Evolutionary conservation across 768 basidiomycete genomes (phyloP).

Genomic region (Royoungia palumana): DNA sequence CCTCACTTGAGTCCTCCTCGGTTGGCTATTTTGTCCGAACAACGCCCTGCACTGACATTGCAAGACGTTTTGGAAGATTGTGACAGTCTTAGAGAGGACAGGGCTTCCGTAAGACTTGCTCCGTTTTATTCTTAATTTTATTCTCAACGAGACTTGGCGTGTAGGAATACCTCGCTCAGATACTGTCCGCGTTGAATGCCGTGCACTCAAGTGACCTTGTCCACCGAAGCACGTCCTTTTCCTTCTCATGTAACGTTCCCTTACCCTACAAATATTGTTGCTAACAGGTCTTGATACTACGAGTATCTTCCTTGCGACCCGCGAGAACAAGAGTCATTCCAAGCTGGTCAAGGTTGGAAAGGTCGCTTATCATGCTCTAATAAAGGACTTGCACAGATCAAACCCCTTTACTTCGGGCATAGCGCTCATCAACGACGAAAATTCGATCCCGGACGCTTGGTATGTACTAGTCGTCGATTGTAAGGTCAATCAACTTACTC

Average conservation of each 20-base stretch:
- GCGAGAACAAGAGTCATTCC: conserved; percentile 47
- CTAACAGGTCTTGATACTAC: conserved; percentile 52
- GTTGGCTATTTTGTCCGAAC: conserved; percentile 68
- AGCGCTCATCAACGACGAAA: conserved; percentile 14
- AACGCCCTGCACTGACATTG: conserved; percentile 61
- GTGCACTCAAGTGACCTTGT: conserved; percentile 63
- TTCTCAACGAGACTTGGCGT: neutral
- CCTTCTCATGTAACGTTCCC: neutral
- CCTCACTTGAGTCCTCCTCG: conserved; percentile 51
- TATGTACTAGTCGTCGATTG: neutral
- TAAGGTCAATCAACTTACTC: conserved; percentile 2
- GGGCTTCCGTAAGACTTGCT: conserved; percentile 52
- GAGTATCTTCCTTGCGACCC: conserved; percentile 57
- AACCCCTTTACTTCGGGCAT: conserved; percentile 59
- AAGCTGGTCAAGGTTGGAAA: conserved; percentile 75
- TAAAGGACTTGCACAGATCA: conserved; percentile 81
- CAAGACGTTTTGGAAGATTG: conserved; percentile 76
- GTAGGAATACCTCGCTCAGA: conserved; percentile 74
- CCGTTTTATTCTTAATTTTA: neutral
- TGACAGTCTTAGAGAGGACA: conserved; percentile 67
- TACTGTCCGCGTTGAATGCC: conserved; percentile 64
- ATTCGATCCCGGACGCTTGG: conserved; percentile 30
- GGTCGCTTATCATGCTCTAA: conserved; percentile 64
- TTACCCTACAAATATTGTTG: neutral
- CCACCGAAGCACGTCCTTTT: conserved; percentile 55